Conservation (phyloP, 2,329 filamentous ascomycete genomes). For the Curvularia verruculosa region DNA sequence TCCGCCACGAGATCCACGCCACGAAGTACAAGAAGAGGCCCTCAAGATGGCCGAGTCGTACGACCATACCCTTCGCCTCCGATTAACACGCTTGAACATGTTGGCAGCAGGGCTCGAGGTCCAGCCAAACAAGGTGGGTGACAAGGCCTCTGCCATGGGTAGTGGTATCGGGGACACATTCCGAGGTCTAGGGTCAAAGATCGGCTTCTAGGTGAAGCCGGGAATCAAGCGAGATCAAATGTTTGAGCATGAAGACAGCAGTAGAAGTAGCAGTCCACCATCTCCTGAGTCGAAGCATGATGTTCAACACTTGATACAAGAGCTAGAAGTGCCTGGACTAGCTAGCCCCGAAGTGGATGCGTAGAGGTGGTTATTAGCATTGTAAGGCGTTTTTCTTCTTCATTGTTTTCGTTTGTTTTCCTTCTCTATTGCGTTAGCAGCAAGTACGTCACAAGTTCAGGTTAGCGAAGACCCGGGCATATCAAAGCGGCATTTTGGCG, state of each 20-base stretch:
- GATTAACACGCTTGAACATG: slow-evolving; percentile 79
- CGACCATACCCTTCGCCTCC: slow-evolving; percentile 74
- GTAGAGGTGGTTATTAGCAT: slow-evolving; percentile 12
- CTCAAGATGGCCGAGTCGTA: slow-evolving; percentile 73
- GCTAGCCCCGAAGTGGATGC: not conserved
- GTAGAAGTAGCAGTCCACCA: not conserved
- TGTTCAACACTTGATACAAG: not conserved
- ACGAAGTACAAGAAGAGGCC: slow-evolving; percentile 71
- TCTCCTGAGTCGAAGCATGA: not conserved
- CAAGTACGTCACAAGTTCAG: slow-evolving; percentile 7
- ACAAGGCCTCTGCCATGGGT: slow-evolving; percentile 23
- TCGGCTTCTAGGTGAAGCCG: slow-evolving; percentile 32
- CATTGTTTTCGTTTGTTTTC: not conserved
- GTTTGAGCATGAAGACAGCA: not conserved
- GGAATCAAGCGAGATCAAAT: not conserved
- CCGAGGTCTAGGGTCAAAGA: slow-evolving; percentile 37
- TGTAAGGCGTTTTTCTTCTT: slow-evolving; percentile 14
- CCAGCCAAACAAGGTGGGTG: slow-evolving; percentile 31
- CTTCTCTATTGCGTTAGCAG: not conserved
- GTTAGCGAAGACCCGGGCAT: not conserved
- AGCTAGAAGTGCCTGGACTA: not conserved
- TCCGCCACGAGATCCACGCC: slow-evolving; percentile 69
- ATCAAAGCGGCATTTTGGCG: slow-evolving; percentile 13
- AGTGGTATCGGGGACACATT: slow-evolving; percentile 36
- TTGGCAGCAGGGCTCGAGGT: slow-evolving; percentile 77